phyloP scores from a whole-genome alignment of 495 filamentous ascomycete species.

The Neurospora sp. region DNA sequence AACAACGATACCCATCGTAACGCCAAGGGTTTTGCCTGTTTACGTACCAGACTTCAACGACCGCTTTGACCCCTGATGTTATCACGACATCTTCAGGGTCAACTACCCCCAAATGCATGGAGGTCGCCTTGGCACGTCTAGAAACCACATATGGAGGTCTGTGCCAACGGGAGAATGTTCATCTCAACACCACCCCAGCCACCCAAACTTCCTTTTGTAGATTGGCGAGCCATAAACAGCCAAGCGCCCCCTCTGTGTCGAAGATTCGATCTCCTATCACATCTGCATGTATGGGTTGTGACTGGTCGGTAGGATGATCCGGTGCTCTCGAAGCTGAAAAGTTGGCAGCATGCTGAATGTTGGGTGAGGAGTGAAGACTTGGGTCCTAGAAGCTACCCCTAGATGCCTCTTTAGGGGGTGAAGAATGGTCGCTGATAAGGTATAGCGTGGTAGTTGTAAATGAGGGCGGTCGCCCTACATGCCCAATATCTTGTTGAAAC shows the following conservation, averaged over 20 bases:
- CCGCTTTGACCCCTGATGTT: background rate
- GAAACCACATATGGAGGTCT: background rate
- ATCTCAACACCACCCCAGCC: background rate
- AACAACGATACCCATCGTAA: background rate
- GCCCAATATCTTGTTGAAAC: background rate
- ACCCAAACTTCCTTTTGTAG: background rate
- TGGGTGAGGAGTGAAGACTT: background rate
- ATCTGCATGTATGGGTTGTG: background rate
- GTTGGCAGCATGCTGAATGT: background rate
- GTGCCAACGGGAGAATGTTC: background rate
- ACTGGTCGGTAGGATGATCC: background rate
- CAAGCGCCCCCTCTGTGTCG: background rate
- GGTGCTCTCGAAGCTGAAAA: background rate
- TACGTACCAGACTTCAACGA: background rate
- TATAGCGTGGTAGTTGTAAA: background rate
- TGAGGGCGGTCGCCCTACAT: background rate
- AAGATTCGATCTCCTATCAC: background rate
- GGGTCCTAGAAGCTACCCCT: background rate
- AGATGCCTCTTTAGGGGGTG: background rate
- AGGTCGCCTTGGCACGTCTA: background rate
- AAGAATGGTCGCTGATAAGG: background rate
- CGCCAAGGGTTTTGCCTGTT: background rate
- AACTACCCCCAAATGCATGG: background rate
- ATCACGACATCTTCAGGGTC: background rate
- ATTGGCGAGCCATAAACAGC: background rate